A percentile compares a stretch with the other conserved stretches of the same genome.
These are phyloP conservation scores for Hypomyces rosellus DNA, from an alignment of 2,329 filamentous ascomycete species.

Conservation along the genomic window DNA sequence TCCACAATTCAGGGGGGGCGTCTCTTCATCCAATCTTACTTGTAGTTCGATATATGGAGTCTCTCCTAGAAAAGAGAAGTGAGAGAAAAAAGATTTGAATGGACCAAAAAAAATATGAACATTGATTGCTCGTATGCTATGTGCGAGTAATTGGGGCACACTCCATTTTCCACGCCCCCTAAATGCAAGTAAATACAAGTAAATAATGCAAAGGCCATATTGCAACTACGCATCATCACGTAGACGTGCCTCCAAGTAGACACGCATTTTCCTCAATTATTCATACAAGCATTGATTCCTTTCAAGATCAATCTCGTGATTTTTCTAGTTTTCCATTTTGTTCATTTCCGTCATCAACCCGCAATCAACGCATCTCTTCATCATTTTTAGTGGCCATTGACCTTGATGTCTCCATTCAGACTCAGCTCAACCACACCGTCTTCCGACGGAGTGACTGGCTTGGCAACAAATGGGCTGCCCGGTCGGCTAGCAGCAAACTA, in stretches of 20 bases:
- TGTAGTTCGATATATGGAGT: too few species aligned
- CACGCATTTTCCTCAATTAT: background rate
- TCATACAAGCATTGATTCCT: background rate
- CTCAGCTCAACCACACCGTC: slow-evolving; percentile 9
- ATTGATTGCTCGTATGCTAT: too few species aligned
- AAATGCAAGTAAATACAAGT: too few species aligned
- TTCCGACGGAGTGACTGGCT: slow-evolving; percentile 37
- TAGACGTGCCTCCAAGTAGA: background rate
- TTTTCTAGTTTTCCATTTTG: background rate
- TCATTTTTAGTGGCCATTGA: slow-evolving; percentile 4
- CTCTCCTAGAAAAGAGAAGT: too few species aligned
- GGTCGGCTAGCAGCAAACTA: slow-evolving; percentile 69
- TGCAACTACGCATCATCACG: too few species aligned
- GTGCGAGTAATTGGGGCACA: too few species aligned
- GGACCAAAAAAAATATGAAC: too few species aligned
- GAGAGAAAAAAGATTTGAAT: too few species aligned
- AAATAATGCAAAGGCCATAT: too few species aligned
- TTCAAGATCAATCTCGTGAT: background rate
- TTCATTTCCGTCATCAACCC: slow-evolving; percentile 13
- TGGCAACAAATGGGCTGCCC: slow-evolving; percentile 55
- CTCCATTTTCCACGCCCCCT: too few species aligned
- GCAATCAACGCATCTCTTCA: slow-evolving; percentile 18
- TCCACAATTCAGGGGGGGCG: background rate
- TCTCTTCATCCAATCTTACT: too few species aligned
- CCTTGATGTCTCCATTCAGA: slow-evolving; percentile 10